Evolutionary conservation across 2,329 filamentous ascomycete genomes (phyloP).

Genomic region (Emergomyces pasteurianus): DNA sequence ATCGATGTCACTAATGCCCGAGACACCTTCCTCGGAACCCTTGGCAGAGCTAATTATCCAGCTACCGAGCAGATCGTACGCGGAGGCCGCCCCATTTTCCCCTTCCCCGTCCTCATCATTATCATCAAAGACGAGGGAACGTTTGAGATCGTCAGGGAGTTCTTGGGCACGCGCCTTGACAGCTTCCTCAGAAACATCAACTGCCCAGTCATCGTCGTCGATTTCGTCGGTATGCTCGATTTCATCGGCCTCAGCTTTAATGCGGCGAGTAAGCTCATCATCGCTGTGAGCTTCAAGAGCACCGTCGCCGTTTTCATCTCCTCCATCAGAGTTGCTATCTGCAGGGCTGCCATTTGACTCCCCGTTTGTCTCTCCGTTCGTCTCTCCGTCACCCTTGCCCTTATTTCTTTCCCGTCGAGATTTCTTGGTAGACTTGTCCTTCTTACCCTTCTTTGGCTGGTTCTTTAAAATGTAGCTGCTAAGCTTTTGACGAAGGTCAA

Average conservation of each 20-base stretch:
- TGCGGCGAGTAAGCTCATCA: slow-evolving; percentile 75
- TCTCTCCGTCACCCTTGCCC: slow-evolving; percentile 47
- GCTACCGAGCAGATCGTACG: slow-evolving; percentile 82
- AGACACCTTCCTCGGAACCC: slow-evolving; percentile 57
- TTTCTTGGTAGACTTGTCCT: slow-evolving; percentile 92
- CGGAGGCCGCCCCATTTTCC: slow-evolving; percentile 59
- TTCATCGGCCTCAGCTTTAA: slow-evolving; percentile 56
- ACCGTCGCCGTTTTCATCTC: slow-evolving; percentile 52
- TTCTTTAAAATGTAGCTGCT: slow-evolving; percentile 97
- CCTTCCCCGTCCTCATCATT: slow-evolving; percentile 74
- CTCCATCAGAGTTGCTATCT: slow-evolving; percentile 53
- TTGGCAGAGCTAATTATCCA: slow-evolving; percentile 73
- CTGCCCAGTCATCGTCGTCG: slow-evolving; percentile 87
- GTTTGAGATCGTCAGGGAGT: slow-evolving; percentile 89
- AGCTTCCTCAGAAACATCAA: slow-evolving; percentile 91
- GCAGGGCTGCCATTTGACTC: slow-evolving; percentile 46
- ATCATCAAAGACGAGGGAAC: slow-evolving; percentile 71
- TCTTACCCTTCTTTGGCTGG: slow-evolving; percentile 77
- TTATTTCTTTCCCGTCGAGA: slow-evolving; percentile 68
- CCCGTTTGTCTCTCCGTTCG: slow-evolving; percentile 47
- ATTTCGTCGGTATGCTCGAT: slow-evolving; percentile 58
- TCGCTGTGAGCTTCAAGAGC: slow-evolving; percentile 68
- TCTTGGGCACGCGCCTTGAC: slow-evolving; percentile 88
- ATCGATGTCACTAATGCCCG: slow-evolving; percentile 73
- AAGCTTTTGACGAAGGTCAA: slow-evolving; percentile 88